These are phyloP conservation scores for Arachis monticola DNA, from an alignment of 331 rosid genomes.

Conservation along the genomic window DNA sequence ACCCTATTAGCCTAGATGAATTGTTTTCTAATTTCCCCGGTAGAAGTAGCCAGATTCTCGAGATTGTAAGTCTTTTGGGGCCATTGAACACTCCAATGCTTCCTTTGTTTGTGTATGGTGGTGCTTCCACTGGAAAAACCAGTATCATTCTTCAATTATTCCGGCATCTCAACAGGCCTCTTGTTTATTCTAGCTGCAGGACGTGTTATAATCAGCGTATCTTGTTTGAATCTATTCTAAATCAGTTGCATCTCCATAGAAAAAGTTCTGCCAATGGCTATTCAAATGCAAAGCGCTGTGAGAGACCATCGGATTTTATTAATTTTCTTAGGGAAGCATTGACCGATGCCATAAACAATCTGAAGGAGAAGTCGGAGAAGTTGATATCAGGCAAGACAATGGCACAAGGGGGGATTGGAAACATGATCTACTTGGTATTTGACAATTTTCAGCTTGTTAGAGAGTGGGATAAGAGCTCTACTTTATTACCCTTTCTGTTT, in stretches of 20 bases:
- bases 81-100: slow-evolving; percentile 75
- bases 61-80: slow-evolving; percentile 70
- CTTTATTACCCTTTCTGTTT: slow-evolving; percentile 68
- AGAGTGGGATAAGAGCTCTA: slow-evolving; percentile 90
- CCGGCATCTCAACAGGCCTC: slow-evolving; percentile 76
- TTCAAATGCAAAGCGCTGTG: slow-evolving; percentile 77
- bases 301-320: slow-evolving; percentile 84
- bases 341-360: slow-evolving; percentile 50
- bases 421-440: slow-evolving; percentile 84
- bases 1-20: slow-evolving; percentile 62
- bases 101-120: slow-evolving; percentile 89
- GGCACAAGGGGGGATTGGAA: slow-evolving; percentile 54
- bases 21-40: slow-evolving; percentile 69
- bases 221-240: slow-evolving; percentile 82
- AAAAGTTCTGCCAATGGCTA: slow-evolving; percentile 71
- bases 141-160: slow-evolving; percentile 67
- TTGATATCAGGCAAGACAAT: slow-evolving; percentile 44
- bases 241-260: slow-evolving; percentile 74
- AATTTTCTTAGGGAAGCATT: slow-evolving; percentile 80
- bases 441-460: slow-evolving; percentile 83
- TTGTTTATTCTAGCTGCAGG: slow-evolving; percentile 85
- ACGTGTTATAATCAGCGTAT: slow-evolving; percentile 76
- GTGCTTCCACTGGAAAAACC: slow-evolving; percentile 82
- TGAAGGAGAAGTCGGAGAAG: slow-evolving; percentile 55
- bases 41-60: slow-evolving; percentile 65